These are phyloP conservation scores for Rachicladosporium sp. DNA, from an alignment of 2,329 filamentous ascomycete species.

Conservation along the genomic window DNA sequence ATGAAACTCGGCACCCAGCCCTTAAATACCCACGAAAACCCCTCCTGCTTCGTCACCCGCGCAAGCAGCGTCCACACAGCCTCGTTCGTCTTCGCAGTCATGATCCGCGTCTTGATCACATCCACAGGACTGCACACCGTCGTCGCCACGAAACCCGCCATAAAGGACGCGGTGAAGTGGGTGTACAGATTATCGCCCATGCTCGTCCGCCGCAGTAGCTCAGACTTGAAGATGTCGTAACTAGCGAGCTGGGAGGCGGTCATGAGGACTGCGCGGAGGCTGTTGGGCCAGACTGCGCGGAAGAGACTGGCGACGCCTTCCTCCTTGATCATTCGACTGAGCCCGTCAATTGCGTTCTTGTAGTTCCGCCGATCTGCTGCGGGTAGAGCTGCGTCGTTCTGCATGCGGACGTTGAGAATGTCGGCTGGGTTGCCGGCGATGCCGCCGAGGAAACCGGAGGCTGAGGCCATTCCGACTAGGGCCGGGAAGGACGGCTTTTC, in stretches of 20 bases:
- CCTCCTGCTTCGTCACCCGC: conserved; percentile 59
- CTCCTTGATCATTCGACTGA: conserved; percentile 73
- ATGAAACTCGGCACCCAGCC: conserved; percentile 77
- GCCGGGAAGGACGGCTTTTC: conserved; percentile 51
- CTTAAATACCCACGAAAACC: conserved; percentile 73
- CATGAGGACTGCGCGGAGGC: conserved; percentile 72
- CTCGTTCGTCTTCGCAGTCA: conserved; percentile 51
- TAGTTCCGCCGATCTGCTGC: conserved; percentile 69
- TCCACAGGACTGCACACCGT: conserved; percentile 77
- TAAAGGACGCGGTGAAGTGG: conserved; percentile 65
- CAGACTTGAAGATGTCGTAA: conserved; percentile 69
- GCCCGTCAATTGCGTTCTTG: conserved; percentile 73
- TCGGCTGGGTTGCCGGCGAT: conserved; percentile 89
- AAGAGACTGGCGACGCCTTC: conserved; percentile 69
- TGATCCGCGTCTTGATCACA: conserved; percentile 79
- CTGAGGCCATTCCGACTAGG: conserved; percentile 68
- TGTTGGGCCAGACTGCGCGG: conserved; percentile 76
- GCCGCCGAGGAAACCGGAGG: conserved; percentile 79
- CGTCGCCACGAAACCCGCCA: conserved; percentile 72
- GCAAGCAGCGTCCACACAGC: conserved; percentile 47
- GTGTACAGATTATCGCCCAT: conserved; percentile 58
- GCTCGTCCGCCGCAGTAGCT: conserved; percentile 53
- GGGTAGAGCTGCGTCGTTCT: conserved; percentile 75
- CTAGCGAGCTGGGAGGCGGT: conserved; percentile 72
- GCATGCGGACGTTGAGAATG: conserved; percentile 96